Conservation (phyloP, 1,139 yeast genomes). For the Saccharomycopsis hybrid region DNA sequence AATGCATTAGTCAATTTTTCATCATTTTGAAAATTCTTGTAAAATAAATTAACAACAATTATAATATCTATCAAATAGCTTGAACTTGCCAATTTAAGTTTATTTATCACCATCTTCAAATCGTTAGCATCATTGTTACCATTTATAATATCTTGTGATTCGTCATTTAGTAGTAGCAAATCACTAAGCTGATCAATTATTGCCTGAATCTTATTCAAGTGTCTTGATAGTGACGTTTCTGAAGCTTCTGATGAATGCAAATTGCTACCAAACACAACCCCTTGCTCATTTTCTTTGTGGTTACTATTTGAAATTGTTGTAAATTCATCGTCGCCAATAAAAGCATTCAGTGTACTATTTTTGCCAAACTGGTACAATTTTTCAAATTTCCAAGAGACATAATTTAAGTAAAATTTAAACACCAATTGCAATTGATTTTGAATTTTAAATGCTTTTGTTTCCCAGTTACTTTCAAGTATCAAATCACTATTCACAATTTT, state of each 20-base stretch:
- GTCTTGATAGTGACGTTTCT: background rate
- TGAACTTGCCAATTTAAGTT: background rate
- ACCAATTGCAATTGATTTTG: background rate
- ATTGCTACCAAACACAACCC: too few species aligned
- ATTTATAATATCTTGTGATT: conserved; percentile 4
- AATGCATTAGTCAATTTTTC: conserved; percentile 5
- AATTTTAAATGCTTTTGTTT: background rate
- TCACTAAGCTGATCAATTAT: conserved; percentile 7
- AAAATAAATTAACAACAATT: conserved; percentile 3
- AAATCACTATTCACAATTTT: conserved; percentile 34
- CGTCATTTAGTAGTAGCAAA: too few species aligned
- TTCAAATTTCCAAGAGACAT: conserved; percentile 14
- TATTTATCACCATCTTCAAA: background rate
- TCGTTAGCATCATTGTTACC: background rate
- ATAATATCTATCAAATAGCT: conserved; percentile 3
- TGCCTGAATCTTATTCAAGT: conserved; percentile 1
- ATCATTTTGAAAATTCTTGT: conserved; percentile 2
- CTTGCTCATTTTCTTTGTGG: background rate
- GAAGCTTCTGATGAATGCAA: too few species aligned
- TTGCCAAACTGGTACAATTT: conserved; percentile 11
- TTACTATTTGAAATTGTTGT: background rate
- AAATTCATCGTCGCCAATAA: conserved; percentile 4
- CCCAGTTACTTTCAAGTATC: conserved; percentile 35
- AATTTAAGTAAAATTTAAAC: conserved; percentile 9
- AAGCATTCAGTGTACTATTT: conserved; percentile 2